Percentiles rank a stretch among this genome's conserved stretches.
Evolutionary conservation across 768 basidiomycete species (phyloP).

Genomic region (Lactifluus subvellereus): DNA sequence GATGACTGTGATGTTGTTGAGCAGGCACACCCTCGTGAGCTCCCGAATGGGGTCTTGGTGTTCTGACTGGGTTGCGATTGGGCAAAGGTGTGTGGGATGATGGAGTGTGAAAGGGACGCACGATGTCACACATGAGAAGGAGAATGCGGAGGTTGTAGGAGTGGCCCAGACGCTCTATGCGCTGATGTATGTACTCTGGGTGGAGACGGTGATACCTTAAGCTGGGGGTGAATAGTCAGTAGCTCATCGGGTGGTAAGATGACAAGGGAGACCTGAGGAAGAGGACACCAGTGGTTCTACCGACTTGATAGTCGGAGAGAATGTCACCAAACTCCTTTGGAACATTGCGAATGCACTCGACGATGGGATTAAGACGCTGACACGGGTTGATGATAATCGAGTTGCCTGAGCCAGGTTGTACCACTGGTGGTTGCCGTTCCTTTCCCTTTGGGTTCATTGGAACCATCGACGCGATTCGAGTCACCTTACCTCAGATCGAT

Average conservation of each 20-base stretch:
- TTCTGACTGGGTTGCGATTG: constrained; percentile 58
- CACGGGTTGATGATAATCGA: constrained; percentile 33
- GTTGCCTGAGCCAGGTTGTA: constrained; percentile 31
- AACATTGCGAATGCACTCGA: constrained; percentile 81
- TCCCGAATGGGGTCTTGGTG: constrained; percentile 90
- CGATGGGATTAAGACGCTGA: constrained; percentile 79
- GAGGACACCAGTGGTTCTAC: constrained; percentile 52
- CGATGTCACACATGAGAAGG: constrained; percentile 87
- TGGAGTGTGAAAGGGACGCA: constrained; percentile 37
- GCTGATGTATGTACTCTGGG: constrained; percentile 91
- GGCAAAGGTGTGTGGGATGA: neutral
- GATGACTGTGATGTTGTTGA: constrained; percentile 84
- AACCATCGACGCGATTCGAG: too few species aligned
- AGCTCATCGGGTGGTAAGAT: too few species aligned
- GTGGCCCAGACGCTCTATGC: constrained; percentile 80
- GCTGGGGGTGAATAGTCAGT: constrained; percentile 36
- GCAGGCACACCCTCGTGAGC: constrained; percentile 85
- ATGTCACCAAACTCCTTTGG: constrained; percentile 95
- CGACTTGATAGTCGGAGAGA: constrained; percentile 91
- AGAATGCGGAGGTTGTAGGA: constrained; percentile 81
- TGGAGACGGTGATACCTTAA: constrained; percentile 93
- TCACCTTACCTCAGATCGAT: too few species aligned
- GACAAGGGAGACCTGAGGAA: constrained; percentile 65
- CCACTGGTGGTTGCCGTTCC: constrained; percentile 30
- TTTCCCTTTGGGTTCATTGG: constrained; percentile 1